Evolutionary conservation across 2,329 filamentous ascomycete genomes (phyloP), one percentile per base, ranked within the genome.

Genomic region (Cadophora sp.): DNA sequence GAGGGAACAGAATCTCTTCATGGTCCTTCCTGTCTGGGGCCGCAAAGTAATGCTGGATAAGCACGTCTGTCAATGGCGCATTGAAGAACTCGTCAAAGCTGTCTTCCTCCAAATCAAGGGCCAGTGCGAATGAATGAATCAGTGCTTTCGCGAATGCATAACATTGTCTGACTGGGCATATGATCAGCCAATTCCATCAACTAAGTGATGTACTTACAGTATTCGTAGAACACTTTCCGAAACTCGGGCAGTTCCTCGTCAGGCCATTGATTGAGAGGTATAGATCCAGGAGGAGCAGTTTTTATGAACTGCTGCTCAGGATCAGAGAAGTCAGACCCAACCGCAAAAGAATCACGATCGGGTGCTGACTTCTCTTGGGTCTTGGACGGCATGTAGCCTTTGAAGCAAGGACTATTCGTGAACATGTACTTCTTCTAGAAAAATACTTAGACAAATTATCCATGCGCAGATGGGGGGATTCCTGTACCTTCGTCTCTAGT

Each of bases 201-300:
- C n/a, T 29, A 51, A 16, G 16, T 19, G 5, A 37, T 43, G 24
- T 31, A 60, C 63, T 22, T 37, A 60, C 63, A 65, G 27, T 65
- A 65, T 16, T 59, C 29, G 19, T 65, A 65, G 24, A 65, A 40
- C 16, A 51, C 53, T 26, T 60, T 65, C 7, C 53, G 37, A n/a
- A 65, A 60, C 29, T 65, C 63, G n/a, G 63, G 63, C 1, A 65
- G n/a, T 19, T 50, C 55, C 6, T 59, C 53, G 11, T 65, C 63
- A 59, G 63, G 63, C 63, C 63, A 65, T 37, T 60, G 63, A 37
- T 65, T 65, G 24, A 65, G 63, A n/a, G 55, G 26, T 4, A 60
- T 40, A 11, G 63, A 48, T 48, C 55, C 63, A 9, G 40, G 40
- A 22, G 31, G 9, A 4, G 53, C 53, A 40, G 16, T 29, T 22